A percentile compares a stretch with the other conserved stretches of the same genome.
Evolutionary conservation across 768 basidiomycete species (phyloP).

Genomic region (Suillus ampliporus): DNA sequence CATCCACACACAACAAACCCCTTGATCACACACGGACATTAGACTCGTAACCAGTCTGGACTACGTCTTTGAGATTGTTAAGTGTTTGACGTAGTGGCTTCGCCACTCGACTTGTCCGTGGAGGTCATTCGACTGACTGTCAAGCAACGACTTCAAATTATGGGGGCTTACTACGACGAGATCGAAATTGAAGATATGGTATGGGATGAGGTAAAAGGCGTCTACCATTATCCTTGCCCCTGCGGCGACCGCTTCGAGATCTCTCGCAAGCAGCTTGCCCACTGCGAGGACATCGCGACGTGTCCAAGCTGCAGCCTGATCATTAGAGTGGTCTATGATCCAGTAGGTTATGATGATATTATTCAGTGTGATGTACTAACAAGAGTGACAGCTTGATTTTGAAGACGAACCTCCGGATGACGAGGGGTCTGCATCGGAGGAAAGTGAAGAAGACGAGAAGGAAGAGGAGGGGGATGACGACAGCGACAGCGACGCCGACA

Average conservation of each 20-base stretch:
- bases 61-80: no score
- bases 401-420: slow-evolving; percentile 76
- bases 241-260: slow-evolving; percentile 99
- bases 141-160: slow-evolving; percentile 32
- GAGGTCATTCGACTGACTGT: background rate
- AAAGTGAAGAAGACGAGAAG: slow-evolving; percentile 46
- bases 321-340: slow-evolving; percentile 92
- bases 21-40: no score
- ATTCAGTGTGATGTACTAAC: background rate
- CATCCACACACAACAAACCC: no score
- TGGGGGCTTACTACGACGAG: slow-evolving; percentile 95
- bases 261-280: slow-evolving; percentile 77
- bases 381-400: slow-evolving; percentile 68
- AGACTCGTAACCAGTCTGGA: no score
- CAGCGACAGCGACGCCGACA: slow-evolving; percentile 48
- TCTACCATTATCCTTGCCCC: slow-evolving; percentile 97
- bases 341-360: slow-evolving; percentile 58
- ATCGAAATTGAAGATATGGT: slow-evolving; percentile 97
- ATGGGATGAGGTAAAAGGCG: slow-evolving; percentile 81
- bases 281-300: slow-evolving; percentile 93
- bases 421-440: slow-evolving; percentile 35
- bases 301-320: slow-evolving; percentile 97
- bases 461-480: no score
- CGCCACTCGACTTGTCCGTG: no score
- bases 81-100: no score